A percentile compares a stretch with the other conserved stretches of the same genome.
These are phyloP conservation scores for Nymphaea thermarum DNA, from an alignment of 164 flowering plant genomes.

Conservation along the genomic window DNA sequence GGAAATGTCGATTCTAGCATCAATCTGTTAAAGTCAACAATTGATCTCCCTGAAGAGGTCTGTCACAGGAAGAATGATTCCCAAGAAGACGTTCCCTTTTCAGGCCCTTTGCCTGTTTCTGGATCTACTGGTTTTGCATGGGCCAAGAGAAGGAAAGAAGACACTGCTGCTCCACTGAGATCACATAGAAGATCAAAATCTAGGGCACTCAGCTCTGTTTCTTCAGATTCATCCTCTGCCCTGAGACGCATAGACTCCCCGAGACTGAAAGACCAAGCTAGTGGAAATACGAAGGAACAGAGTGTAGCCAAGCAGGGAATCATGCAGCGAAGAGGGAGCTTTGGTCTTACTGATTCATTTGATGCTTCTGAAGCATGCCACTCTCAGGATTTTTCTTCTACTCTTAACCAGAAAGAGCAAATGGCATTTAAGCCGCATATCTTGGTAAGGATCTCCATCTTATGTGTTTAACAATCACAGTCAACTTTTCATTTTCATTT, in stretches of 20 bases:
- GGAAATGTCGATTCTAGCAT: constrained; percentile 4
- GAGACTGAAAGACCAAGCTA: too few species aligned
- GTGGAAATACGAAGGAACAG: too few species aligned
- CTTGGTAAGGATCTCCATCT: constrained; percentile 25
- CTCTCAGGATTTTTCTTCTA: constrained; percentile 66
- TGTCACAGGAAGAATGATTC: constrained; percentile 65
- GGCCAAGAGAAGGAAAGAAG: constrained; percentile 65
- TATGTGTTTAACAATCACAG: neutral
- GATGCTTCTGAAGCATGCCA: constrained; percentile 72
- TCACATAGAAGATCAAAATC: constrained; percentile 64
- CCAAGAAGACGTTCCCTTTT: constrained; percentile 66
- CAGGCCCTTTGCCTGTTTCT: constrained; percentile 73
- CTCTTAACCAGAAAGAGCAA: constrained; percentile 46
- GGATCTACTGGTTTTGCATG: constrained; percentile 87
- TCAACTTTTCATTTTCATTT: neutral
- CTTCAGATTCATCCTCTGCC: constrained; percentile 12
- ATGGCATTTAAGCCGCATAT: constrained; percentile 31
- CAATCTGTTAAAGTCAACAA: constrained; percentile 17
- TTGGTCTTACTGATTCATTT: constrained; percentile 72
- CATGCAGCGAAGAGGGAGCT: constrained; percentile 10
- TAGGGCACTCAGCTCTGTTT: constrained; percentile 19
- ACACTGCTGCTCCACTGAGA: constrained; percentile 11
- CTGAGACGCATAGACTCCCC: too few species aligned
- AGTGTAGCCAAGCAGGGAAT: too few species aligned
- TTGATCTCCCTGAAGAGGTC: constrained; percentile 24